Percentiles rank a stretch among this genome's conserved stretches.
phyloP scores from a whole-genome alignment of 139 green algal genomes.

The Picochlorum sp. region DNA sequence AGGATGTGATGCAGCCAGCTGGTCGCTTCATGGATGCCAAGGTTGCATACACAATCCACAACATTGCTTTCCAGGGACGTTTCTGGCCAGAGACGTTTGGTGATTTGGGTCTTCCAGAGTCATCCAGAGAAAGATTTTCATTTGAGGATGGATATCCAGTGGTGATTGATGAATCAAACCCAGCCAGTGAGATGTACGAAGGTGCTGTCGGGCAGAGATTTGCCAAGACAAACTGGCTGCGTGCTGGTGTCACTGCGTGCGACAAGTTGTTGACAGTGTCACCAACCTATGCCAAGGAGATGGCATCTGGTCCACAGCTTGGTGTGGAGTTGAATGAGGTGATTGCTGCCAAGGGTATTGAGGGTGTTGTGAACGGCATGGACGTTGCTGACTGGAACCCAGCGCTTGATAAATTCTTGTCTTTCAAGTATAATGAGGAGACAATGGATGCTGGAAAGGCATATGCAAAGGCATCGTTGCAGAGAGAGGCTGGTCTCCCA shows the following conservation, averaged over 20 bases:
- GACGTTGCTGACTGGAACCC: conserved; percentile 93
- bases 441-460: conserved; percentile 81
- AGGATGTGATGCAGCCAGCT: conserved; percentile 69
- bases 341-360: conserved; percentile 62
- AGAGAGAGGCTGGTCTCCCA: conserved; percentile 59
- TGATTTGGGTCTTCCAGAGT: conserved; percentile 62
- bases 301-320: conserved; percentile 52
- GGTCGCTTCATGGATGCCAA: conserved; percentile 76
- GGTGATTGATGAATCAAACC: conserved; percentile 54
- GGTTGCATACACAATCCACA: conserved; percentile 85
- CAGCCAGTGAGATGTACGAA: conserved; percentile 33
- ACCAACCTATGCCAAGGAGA: conserved; percentile 94
- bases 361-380: conserved; percentile 99
- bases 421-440: conserved; percentile 83
- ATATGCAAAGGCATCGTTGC: conserved; percentile 79
- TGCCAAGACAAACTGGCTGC: conserved; percentile 96
- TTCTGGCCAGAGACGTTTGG: conserved; percentile 78
- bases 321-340: conserved; percentile 84
- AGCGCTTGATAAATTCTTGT: conserved; percentile 87
- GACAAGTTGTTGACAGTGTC: conserved; percentile 95
- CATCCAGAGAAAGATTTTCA: conserved; percentile 45
- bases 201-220: conserved; percentile 33
- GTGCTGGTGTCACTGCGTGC: conserved; percentile 72
- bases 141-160: conserved; percentile 83
- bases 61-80: conserved; percentile 82